Percentiles rank a stretch among this genome's conserved stretches.
Evolutionary conservation across 2,329 filamentous ascomycete species (phyloP).

Genomic region (Aspergillus carbonarius): DNA sequence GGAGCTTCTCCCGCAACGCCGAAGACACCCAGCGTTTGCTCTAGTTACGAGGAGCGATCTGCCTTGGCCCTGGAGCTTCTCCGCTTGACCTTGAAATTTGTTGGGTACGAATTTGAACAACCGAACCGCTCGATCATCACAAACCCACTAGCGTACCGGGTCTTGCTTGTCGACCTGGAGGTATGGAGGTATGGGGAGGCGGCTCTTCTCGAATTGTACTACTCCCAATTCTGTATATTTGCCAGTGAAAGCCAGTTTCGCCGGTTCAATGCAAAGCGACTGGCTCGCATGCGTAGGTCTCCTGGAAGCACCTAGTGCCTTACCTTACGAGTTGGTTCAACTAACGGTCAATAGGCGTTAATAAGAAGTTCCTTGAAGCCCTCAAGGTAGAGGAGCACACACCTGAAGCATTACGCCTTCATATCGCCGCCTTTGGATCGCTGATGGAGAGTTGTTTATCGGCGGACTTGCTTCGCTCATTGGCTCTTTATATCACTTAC

Average conservation of each 20-base stretch:
- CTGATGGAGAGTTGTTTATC: conserved; percentile 79
- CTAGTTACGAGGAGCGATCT: conserved; percentile 49
- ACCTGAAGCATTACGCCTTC: conserved; percentile 69
- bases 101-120: conserved; percentile 79
- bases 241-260: conserved; percentile 87
- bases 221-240: conserved; percentile 86
- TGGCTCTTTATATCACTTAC: conserved; percentile 92
- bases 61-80: conserved; percentile 62
- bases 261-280: conserved; percentile 83
- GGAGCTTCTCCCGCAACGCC: conserved; percentile 39
- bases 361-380: conserved; percentile 85
- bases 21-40: conserved; percentile 40
- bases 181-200: conserved; percentile 81
- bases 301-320: background rate
- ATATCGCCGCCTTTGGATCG: conserved; percentile 74
- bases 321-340: background rate
- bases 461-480: conserved; percentile 77
- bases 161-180: conserved; percentile 88
- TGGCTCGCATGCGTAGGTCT: conserved; percentile 82
- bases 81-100: conserved; percentile 75
- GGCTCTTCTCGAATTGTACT: conserved; percentile 83
- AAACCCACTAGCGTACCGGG: conserved; percentile 90
- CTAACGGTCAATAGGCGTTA: conserved; percentile 63
- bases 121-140: conserved; percentile 89
- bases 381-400: conserved; percentile 81